Percentiles rank a stretch among this genome's conserved stretches.
Conservation (phyloP, 192 early-diverging fungal species). For the Umbelopsis isabellina region DNA sequence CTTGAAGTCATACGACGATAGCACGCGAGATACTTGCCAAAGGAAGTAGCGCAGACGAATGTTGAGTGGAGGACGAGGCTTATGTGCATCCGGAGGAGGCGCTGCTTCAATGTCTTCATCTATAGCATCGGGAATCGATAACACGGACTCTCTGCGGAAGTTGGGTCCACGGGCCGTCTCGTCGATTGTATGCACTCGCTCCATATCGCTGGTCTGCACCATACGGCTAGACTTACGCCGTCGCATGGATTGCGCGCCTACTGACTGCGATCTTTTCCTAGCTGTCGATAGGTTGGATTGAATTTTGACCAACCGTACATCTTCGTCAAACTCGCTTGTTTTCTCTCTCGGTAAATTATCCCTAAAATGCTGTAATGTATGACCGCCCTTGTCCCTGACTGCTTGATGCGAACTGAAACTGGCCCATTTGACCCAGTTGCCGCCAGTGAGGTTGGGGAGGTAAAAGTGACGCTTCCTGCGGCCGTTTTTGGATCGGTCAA, state of each 20-base stretch:
- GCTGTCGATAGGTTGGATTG: slow-evolving; percentile 1
- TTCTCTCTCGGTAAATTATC: slow-evolving; percentile 24
- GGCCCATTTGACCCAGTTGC: slow-evolving; percentile 37
- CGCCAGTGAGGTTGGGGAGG: slow-evolving; percentile 27
- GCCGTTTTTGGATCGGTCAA: slow-evolving; percentile 16
- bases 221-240: neutral
- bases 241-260: neutral
- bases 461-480: slow-evolving; percentile 34
- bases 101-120: slow-evolving; percentile 6
- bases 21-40: slow-evolving; percentile 43
- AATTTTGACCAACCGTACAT: slow-evolving; percentile 16
- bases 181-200: neutral
- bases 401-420: slow-evolving; percentile 29
- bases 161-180: neutral
- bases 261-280: neutral
- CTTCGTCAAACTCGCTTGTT: slow-evolving; percentile 25
- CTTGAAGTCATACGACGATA: slow-evolving; percentile 49
- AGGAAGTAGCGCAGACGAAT: slow-evolving; percentile 42
- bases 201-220: neutral
- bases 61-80: slow-evolving; percentile 4
- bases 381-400: slow-evolving; percentile 34
- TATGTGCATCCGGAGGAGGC: neutral
- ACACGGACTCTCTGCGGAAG: neutral
- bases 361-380: slow-evolving; percentile 15
- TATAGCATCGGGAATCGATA: neutral